Evolutionary conservation across 1,139 yeast species (phyloP).

Genomic region (Debaryomycetaceae sp.): DNA sequence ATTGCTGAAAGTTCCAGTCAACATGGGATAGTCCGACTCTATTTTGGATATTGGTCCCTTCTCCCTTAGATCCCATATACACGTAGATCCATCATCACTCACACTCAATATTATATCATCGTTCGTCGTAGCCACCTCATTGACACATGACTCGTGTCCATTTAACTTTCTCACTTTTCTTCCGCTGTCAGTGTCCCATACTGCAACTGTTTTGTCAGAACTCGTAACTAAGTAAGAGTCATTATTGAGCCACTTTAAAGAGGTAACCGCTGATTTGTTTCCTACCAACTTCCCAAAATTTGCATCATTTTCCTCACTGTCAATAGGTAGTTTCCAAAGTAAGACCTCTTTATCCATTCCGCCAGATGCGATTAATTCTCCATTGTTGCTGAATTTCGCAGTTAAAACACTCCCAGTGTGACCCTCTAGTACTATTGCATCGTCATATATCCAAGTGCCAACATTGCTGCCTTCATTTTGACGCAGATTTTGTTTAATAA

Average conservation of each 20-base stretch:
- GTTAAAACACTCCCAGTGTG: conserved; percentile 49
- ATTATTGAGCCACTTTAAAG: conserved; percentile 44
- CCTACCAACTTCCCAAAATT: conserved; percentile 41
- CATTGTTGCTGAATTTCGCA: conserved; percentile 40
- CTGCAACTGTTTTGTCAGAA: conserved; percentile 50
- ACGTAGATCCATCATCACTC: conserved; percentile 61
- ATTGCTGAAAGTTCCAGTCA: conserved; percentile 45
- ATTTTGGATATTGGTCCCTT: conserved; percentile 38
- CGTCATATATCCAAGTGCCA: conserved; percentile 3
- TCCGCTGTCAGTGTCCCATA: conserved; percentile 60
- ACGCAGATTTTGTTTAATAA: not conserved
- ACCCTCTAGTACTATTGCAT: conserved; percentile 29
- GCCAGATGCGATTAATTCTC: conserved; percentile 46
- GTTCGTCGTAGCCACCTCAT: conserved; percentile 39
- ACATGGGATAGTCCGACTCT: conserved; percentile 52
- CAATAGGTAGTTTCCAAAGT: conserved; percentile 43
- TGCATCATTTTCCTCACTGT: conserved; percentile 17
- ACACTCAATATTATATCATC: conserved; percentile 47
- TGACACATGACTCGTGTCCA: conserved; percentile 55
- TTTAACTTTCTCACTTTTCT: conserved; percentile 48
- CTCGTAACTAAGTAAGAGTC: conserved; percentile 38
- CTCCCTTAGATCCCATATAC: conserved; percentile 63
- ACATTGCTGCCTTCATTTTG: not conserved
- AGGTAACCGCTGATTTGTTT: conserved; percentile 52
- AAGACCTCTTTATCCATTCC: conserved; percentile 48